Evolutionary conservation across 805 yeast genomes (phyloP).

Genomic region (Metschnikowia matae): DNA sequence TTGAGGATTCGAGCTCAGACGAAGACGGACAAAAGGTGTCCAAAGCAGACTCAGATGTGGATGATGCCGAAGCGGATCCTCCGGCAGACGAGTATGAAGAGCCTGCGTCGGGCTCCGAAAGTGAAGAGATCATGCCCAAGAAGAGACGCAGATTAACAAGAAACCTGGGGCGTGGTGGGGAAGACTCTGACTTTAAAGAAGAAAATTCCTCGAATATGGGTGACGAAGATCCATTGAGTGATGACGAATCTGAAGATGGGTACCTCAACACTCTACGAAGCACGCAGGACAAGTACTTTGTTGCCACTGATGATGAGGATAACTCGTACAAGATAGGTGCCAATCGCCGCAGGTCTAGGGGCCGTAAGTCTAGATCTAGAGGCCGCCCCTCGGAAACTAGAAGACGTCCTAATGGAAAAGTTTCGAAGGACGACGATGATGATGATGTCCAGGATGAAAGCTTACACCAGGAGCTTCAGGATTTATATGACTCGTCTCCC

Average conservation of each 20-base stretch:
- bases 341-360: conserved; percentile 18
- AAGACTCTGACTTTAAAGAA: conserved; percentile 20
- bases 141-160: conserved; percentile 11
- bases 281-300: conserved; percentile 25
- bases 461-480: conserved; percentile 63
- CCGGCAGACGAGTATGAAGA: conserved; percentile 10
- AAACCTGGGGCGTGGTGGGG: conserved; percentile 8
- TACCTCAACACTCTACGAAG: conserved; percentile 22
- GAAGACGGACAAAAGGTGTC: neutral
- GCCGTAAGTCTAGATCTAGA: conserved; percentile 20
- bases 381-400: conserved; percentile 19
- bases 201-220: conserved; percentile 10
- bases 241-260: conserved; percentile 14
- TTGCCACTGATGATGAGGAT: conserved; percentile 39
- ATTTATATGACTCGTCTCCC: conserved; percentile 59
- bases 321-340: conserved; percentile 19
- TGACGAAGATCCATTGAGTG: conserved; percentile 11
- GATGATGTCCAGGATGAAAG: conserved; percentile 30
- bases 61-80: conserved; percentile 3
- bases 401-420: conserved; percentile 6
- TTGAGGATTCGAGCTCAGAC: conserved; percentile 3
- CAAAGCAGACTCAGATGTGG: conserved; percentile 10
- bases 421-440: conserved; percentile 12
- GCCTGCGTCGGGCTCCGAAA: conserved; percentile 9
- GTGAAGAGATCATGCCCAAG: conserved; percentile 10